These are phyloP conservation scores for Botrytis cinerea DNA, from an alignment of 2,329 filamentous ascomycete species.

Conservation along the genomic window DNA sequence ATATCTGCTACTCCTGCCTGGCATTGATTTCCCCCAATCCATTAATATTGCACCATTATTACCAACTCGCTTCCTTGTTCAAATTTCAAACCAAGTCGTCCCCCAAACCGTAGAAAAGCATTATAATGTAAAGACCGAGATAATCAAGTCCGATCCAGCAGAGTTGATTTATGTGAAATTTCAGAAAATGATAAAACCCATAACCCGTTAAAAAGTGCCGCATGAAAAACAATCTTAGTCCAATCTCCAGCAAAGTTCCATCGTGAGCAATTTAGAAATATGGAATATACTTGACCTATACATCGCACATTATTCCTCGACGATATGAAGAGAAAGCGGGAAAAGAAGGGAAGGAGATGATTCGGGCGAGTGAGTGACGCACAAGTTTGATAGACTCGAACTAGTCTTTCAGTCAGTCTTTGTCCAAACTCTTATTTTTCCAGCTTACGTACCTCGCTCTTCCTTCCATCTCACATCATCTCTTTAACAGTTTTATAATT, in stretches of 20 bases:
- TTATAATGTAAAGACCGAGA: neutral
- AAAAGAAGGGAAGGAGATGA: neutral
- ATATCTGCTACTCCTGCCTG: neutral
- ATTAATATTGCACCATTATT: neutral
- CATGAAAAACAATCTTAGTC: neutral
- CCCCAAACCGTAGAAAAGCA: rapidly evolving
- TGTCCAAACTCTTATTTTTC: neutral
- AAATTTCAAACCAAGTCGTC: neutral
- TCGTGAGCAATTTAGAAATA: neutral
- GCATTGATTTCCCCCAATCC: neutral
- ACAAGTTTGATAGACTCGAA: neutral
- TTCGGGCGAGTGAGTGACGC: neutral
- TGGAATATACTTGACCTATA: neutral
- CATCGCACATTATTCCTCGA: neutral
- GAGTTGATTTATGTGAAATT: neutral
- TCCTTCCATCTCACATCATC: neutral
- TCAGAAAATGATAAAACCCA: neutral
- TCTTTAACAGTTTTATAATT: neutral
- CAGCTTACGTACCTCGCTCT: neutral
- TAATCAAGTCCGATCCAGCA: neutral
- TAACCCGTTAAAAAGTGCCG: neutral
- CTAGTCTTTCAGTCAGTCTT: neutral
- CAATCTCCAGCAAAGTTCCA: neutral
- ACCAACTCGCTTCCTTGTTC: neutral
- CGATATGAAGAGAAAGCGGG: neutral